phyloP scores from a whole-genome alignment of 495 filamentous ascomycete species.

The Trichoderma virens region DNA sequence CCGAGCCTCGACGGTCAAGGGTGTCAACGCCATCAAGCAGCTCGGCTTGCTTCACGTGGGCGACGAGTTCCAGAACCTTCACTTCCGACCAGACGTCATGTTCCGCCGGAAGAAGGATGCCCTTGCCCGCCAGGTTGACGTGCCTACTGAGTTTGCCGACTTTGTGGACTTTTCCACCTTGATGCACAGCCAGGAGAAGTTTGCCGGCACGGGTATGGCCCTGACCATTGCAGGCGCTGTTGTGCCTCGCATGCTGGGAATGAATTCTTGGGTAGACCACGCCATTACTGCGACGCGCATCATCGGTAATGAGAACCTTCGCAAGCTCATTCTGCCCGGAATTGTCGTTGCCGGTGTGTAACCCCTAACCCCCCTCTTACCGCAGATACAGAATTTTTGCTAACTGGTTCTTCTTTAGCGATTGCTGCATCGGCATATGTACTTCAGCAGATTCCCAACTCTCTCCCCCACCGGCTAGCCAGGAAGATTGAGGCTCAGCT shows the following conservation, averaged over 20 bases:
- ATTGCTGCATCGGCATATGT: constrained; percentile 68
- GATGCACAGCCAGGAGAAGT: constrained; percentile 87
- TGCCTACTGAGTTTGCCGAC: constrained; percentile 81
- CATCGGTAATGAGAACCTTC: constrained; percentile 74
- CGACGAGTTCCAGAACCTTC: constrained; percentile 72
- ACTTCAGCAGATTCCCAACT: constrained; percentile 74
- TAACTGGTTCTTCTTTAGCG: constrained; percentile 43
- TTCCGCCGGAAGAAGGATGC: constrained; percentile 74
- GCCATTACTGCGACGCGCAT: constrained; percentile 69
- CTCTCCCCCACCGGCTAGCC: constrained; percentile 79
- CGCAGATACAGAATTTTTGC: constrained; percentile 13
- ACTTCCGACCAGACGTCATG: constrained; percentile 86
- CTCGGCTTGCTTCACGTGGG: constrained; percentile 85
- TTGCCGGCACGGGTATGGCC: constrained; percentile 86
- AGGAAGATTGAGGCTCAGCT: constrained; percentile 76
- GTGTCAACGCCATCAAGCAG: constrained; percentile 81
- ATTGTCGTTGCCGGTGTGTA: constrained; percentile 70
- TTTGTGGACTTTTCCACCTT: constrained; percentile 82
- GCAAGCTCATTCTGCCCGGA: constrained; percentile 74
- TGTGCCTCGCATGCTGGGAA: constrained; percentile 70
- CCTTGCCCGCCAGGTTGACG: constrained; percentile 73
- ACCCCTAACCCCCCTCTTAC: constrained; percentile 5
- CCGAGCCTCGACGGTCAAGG: constrained; percentile 63
- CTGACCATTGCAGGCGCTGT: constrained; percentile 85
- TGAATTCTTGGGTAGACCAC: constrained; percentile 83